Base-by-base conservation (phyloP, 1,284 basidiomycete genomes). In the Malassezia caprae region DNA sequence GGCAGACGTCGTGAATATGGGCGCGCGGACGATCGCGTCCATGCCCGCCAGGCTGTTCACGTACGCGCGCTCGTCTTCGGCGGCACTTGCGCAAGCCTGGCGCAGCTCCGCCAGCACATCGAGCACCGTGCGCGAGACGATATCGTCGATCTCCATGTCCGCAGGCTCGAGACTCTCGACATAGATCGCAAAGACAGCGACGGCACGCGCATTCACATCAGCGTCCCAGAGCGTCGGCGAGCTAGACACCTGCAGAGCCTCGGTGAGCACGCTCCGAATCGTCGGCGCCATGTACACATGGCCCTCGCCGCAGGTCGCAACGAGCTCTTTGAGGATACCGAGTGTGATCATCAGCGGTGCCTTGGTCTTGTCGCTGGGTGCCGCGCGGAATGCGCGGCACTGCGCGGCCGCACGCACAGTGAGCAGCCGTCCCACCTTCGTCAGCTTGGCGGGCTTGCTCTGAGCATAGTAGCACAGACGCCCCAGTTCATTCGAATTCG, bases 391-490 rank as follows among this genome's bases (percentile, higher is more conserved):
- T 83, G 86, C 61, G 76, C 76, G 56, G 8, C 82, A 82, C 69
- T 94, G 88, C 46, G 79, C 73, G 53, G 77, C 79, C 2, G 87
- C 80, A 60, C 86, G 81, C 69, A 85, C 87, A 74, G 91, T 86
- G 46, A 98, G 79, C 72, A 90, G 88, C 51, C 80, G 79, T 13
- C 85, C 84, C 28, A 96, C 81, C 73, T 93, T 93, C 56, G 84
- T 80, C 23, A 96, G 81, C 77, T 94, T 93, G 30, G 86, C 84
- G 1, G 90, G 88, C 66, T 85, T 84, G 76, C 91, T 90, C 11
- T 85, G 83, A 10, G 87, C 89, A 79, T 90, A 91, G 77, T 96
- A 96, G 4, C 88, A 88, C 59, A 98, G 80, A 43, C 86, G 84
- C 51, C 88, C 89, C 30, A 96, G 80, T 70, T 96, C 90, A 75